Percentiles rank a stretch among this genome's conserved stretches.
These are phyloP conservation scores for Glutinoglossum americanum DNA, from an alignment of 495 filamentous ascomycete genomes.

Conservation along the genomic window DNA sequence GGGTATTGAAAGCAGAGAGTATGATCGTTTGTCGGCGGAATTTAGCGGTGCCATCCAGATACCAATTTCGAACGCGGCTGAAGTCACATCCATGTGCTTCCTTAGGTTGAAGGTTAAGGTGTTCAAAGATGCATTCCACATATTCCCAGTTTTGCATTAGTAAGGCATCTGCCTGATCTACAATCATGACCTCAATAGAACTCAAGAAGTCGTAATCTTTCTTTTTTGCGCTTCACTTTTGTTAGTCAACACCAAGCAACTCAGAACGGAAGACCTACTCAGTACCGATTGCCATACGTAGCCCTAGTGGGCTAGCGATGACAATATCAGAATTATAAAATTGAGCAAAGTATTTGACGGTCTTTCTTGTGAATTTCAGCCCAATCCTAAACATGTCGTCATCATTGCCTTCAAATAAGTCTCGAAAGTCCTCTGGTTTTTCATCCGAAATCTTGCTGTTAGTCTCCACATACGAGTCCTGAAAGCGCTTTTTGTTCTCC, in stretches of 20 bases:
- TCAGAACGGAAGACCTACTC: neutral
- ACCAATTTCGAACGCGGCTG: conserved; percentile 74
- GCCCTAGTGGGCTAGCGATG: conserved; percentile 66
- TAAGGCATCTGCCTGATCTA: conserved; percentile 84
- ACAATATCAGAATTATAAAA: conserved; percentile 96
- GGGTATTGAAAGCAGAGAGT: conserved; percentile 61
- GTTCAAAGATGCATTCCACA: conserved; percentile 69
- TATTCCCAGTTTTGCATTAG: conserved; percentile 99
- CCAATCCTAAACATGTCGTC: conserved; percentile 92
- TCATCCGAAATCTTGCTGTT: conserved; percentile 41
- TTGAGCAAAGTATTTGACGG: conserved; percentile 79
- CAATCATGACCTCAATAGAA: conserved; percentile 71
- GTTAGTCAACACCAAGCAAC: conserved; percentile 13
- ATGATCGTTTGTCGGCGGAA: conserved; percentile 70
- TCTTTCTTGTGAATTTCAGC: conserved; percentile 86
- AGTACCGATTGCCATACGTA: conserved; percentile 65
- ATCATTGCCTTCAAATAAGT: conserved; percentile 82
- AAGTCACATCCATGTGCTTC: conserved; percentile 91
- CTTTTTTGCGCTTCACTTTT: conserved; percentile 41
- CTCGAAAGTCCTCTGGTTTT: conserved; percentile 72
- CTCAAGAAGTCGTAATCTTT: conserved; percentile 78
- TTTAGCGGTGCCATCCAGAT: conserved; percentile 64
- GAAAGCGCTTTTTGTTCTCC: conserved; percentile 84
- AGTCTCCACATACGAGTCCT: conserved; percentile 49
- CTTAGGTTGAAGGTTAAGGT: conserved; percentile 76